Conservation (phyloP, 2,329 filamentous ascomycete genomes). For the Alternaria gaisen region DNA sequence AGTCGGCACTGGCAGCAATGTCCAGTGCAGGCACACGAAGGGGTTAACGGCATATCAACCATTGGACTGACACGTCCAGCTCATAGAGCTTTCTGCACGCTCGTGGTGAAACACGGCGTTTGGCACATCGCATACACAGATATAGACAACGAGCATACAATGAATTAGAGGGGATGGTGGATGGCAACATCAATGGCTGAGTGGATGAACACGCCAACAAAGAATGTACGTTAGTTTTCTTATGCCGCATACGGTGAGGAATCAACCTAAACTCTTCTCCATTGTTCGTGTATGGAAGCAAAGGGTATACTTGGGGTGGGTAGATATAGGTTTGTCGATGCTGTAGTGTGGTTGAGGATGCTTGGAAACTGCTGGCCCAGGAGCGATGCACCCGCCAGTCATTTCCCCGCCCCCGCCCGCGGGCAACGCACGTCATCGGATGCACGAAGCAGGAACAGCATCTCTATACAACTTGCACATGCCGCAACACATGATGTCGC, state of each 20-base stretch:
- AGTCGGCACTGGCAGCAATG: neutral
- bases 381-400: constrained; percentile 12
- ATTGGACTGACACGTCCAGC: neutral
- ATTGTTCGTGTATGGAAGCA: neutral
- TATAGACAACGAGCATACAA: neutral
- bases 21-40: neutral
- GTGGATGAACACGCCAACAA: neutral
- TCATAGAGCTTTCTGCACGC: neutral
- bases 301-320: neutral
- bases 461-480: constrained; percentile 2
- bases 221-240: neutral
- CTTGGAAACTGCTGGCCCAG: constrained; percentile 1
- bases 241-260: neutral
- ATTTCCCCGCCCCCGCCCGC: constrained; percentile 7
- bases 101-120: neutral
- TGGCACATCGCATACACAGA: neutral
- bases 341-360: neutral
- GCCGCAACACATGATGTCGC: constrained; percentile 7
- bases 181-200: neutral
- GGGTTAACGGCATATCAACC: neutral
- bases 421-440: constrained; percentile 31
- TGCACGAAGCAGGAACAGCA: constrained; percentile 15
- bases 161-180: neutral
- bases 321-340: neutral
- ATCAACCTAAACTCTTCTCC: neutral